Evolutionary conservation across 1,284 basidiomycete species (phyloP).

Genomic region (Grifola frondosa): DNA sequence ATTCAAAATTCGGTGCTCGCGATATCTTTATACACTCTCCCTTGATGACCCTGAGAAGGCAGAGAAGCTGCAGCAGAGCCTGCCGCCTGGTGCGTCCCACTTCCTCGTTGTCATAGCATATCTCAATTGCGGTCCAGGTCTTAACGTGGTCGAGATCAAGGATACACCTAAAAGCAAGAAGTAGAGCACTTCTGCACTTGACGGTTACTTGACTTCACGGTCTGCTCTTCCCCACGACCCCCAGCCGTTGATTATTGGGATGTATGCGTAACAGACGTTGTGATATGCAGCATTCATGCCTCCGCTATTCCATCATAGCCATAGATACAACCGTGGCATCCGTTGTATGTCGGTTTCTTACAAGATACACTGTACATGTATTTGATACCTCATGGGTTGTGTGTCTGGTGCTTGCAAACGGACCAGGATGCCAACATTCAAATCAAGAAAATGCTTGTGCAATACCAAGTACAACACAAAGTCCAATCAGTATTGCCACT

Average conservation of each 20-base stretch:
- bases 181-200: conserved; percentile 36
- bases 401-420: too few relatives aligned
- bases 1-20: conserved; percentile 98
- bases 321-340: not conserved
- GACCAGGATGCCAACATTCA: too few relatives aligned
- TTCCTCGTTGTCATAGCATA: not conserved
- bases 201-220: not conserved
- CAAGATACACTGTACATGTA: too few relatives aligned
- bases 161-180: conserved; percentile 72
- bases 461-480: conserved; percentile 1
- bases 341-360: too few relatives aligned
- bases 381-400: too few relatives aligned
- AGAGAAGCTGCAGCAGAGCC: conserved; percentile 94
- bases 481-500: conserved; percentile 1
- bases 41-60: conserved; percentile 98
- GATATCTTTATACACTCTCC: conserved; percentile 96
- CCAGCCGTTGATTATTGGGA: conserved; percentile 15
- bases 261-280: conserved; percentile 19
- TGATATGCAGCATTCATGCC: conserved; percentile 17
- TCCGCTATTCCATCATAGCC: not conserved
- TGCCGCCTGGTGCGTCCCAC: conserved; percentile 82
- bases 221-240: conserved; percentile 1
- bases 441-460: not conserved
- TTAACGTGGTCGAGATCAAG: conserved; percentile 63
- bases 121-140: conserved; percentile 41